phyloP scores from a whole-genome alignment of 306 rosid species.

The Vigna trinervia region DNA sequence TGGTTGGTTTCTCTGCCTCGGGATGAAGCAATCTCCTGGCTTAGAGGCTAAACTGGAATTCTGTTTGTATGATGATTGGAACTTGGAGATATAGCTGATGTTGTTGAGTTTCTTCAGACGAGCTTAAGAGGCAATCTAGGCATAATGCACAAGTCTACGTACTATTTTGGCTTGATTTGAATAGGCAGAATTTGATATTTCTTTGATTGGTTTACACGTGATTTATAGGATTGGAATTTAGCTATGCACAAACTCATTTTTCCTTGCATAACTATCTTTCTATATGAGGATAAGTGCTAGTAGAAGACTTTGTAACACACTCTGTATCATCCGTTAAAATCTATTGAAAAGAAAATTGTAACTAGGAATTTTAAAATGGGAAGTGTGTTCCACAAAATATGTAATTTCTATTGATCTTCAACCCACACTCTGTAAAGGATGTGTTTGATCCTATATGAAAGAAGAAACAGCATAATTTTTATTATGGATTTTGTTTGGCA shows the following conservation, averaged over 20 bases:
- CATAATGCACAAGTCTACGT: neutral
- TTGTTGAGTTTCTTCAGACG: constrained; percentile 1
- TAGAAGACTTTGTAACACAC: neutral
- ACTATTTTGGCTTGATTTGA: constrained; percentile 11
- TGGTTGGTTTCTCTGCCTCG: neutral
- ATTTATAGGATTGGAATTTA: neutral
- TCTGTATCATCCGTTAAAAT: neutral
- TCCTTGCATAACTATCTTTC: neutral
- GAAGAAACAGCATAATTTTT: constrained; percentile 37
- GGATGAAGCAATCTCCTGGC: constrained; percentile 2
- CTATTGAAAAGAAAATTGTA: neutral
- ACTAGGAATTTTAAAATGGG: neutral
- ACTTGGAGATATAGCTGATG: constrained; percentile 1
- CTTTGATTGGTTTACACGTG: constrained; percentile 15
- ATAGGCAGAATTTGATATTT: neutral
- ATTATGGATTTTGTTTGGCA: constrained; percentile 30
- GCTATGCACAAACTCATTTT: neutral
- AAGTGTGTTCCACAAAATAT: neutral
- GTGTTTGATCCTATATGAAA: neutral
- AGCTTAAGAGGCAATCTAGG: constrained; percentile 6
- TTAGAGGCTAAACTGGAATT: constrained; percentile 23
- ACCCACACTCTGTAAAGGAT: neutral
- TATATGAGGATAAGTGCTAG: neutral
- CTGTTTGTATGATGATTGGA: constrained; percentile 24
- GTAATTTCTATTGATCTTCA: neutral